Base-by-base conservation (phyloP, 1,139 yeast species). In the Taphrina deformans region DNA sequence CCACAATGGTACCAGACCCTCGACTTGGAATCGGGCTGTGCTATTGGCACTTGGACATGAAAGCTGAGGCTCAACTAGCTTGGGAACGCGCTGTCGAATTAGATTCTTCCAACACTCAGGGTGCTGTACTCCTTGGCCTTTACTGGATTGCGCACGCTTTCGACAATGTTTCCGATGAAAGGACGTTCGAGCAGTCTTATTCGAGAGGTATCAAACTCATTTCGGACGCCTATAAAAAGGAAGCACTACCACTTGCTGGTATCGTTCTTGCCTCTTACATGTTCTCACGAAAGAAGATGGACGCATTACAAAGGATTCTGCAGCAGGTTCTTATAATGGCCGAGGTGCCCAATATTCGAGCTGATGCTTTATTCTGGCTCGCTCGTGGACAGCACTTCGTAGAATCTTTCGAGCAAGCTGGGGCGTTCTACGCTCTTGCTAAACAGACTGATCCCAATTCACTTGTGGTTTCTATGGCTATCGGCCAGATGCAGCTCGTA, bases 1-100 rank as follows among this genome's bases (percentile, higher is more conserved):
- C 98, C 1, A 68, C 70, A 44, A 79, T 88, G 73, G 82, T 82
- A 69, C 98, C 98, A 0, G 99, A 93, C 75, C 96, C 99, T 23
- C 82, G 99, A 76, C 82, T 93, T 67, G 99, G 99, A 26, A 86
- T 93, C 69, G 99, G 99, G 48, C 79, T 93, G 71, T 92, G 98
- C 75, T 92, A 87, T 74, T 93, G 97, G 97, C 84, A 85, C 68
- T 79, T 93, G 67, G 87, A 87, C 65, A 96, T 90, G 73, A 83
- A 84, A 69, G 82, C 82, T 55, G 83, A 90, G 80, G 98, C 99
- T 0, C 73, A 82, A 9, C 79, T 79, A 55, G 86, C 98, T 0
- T 95, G 98, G 98, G 82, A 84, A 69, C 83, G 98, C 72, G 81
- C 90, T 1, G 77, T 86, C 52, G 89, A 87, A 73, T 76, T 92